Base-by-base conservation (phyloP, 257 asterid species). In the Prunella vulgaris region DNA sequence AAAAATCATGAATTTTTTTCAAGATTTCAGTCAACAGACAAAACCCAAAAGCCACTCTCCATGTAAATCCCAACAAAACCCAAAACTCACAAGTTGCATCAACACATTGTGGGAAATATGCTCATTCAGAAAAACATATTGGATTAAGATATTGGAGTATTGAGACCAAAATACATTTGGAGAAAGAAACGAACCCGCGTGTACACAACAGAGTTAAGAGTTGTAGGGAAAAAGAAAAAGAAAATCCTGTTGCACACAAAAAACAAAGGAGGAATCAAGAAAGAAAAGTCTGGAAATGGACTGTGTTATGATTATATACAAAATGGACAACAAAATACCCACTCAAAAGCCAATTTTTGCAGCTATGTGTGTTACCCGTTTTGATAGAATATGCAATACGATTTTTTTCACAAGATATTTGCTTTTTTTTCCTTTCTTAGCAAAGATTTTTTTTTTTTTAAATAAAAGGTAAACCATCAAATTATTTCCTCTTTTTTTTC, bases 41-140 rank as follows among this genome's bases (percentile, higher is more conserved):
- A 21, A 80, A 79, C 85, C 97, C 96, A 79, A 69, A 84, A 71
- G 86, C 81, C 82, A 79, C 95, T 84, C 87, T 71, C 86, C 85
- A 69, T 80, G 88, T 81, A 71, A 79, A 79, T 68, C 62, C 78
- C 72, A 79, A 71, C 86, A 77, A 71, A 73, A 74, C 75, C 85
- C 86, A 81, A 83, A 25, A 30, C 42, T 64, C n/a, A 35, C 5
- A 4, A 5, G 21, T 58, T 64, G 48, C 71, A 76, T 18, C 54
- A 57, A 73, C 52, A 22, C 59, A 32, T 58, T 46, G 69, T 28
- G 77, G 70, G 76, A 79, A 68, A 71, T 72, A 46, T 24, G 60
- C 51, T 56, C 59, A 28, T 68, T 52, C 75, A 69, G 2, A 14
- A 78, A 13, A 51, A 30, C 25, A 44, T 59, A 38, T 59, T 10